phyloP scores from a whole-genome alignment of 2,329 filamentous ascomycete genomes.

The Claviceps capensis region DNA sequence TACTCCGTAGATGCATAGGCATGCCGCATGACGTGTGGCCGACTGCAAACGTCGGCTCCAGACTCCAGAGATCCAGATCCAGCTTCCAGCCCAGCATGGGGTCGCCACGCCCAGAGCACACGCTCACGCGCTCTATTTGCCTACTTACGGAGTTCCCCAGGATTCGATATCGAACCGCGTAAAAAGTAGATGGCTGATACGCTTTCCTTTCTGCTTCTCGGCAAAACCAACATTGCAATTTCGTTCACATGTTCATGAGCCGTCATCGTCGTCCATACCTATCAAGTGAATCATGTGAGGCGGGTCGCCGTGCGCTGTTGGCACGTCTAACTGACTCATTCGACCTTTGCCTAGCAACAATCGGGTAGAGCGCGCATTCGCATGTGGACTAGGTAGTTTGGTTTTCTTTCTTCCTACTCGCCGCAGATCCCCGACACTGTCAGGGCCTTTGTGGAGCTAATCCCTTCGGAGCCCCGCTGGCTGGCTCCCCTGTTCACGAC shows the following conservation, averaged over 20 bases:
- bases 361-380: background rate
- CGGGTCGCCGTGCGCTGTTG: conserved; percentile 4
- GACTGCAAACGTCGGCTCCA: background rate
- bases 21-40: background rate
- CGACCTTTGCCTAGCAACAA: background rate
- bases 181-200: too few relatives aligned
- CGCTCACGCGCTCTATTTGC: too few relatives aligned
- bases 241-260: too few relatives aligned
- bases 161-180: background rate
- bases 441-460: conserved; percentile 2
- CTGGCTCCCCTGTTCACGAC: background rate
- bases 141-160: background rate
- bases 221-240: too few relatives aligned
- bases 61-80: background rate
- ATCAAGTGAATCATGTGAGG: conserved; percentile 2
- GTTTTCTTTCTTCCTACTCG: background rate
- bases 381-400: background rate
- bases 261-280: background rate
- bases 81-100: background rate
- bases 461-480: background rate
- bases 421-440: background rate
- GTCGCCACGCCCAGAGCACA: too few relatives aligned
- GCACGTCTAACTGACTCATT: conserved; percentile 8
- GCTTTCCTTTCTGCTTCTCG: too few relatives aligned
- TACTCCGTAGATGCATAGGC: too few relatives aligned